Conservation (phyloP, 2,329 filamentous ascomycete genomes). For the Talaromyces sp. region DNA sequence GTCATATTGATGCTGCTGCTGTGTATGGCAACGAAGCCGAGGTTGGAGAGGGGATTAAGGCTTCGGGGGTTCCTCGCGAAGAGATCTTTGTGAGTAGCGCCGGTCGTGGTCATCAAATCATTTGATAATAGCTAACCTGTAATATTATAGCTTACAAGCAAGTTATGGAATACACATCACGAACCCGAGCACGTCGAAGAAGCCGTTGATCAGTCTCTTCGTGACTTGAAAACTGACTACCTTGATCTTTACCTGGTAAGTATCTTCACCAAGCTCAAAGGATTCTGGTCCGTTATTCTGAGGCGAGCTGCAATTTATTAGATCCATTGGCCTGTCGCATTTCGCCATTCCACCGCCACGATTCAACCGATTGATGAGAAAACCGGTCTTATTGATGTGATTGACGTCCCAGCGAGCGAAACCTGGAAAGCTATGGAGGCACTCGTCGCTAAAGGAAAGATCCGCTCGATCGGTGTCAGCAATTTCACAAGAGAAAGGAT, state of each 20-base stretch:
- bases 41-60: neutral
- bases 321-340: neutral
- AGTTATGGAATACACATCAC: constrained; percentile 58
- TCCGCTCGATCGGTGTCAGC: neutral
- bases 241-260: constrained; percentile 45
- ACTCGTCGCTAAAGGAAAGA: neutral
- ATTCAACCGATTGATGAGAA: neutral
- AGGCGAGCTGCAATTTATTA: neutral
- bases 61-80: neutral
- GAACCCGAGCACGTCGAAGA: constrained; percentile 48
- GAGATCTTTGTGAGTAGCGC: neutral
- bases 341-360: neutral
- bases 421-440: neutral
- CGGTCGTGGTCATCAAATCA: neutral
- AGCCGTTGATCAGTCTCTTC: constrained; percentile 48
- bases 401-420: neutral
- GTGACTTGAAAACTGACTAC: constrained; percentile 52
- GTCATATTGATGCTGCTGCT: neutral
- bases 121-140: constrained; percentile 24
- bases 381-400: neutral
- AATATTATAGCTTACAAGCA: constrained; percentile 50
- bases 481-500: neutral
- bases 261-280: neutral
- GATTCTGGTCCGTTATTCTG: neutral
- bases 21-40: neutral